A percentile compares a stretch with the other conserved stretches of the same genome.
These are phyloP conservation scores for Chaetoceros tenuissimus DNA, from an alignment of 108 stramenopile species.

Conservation along the genomic window DNA sequence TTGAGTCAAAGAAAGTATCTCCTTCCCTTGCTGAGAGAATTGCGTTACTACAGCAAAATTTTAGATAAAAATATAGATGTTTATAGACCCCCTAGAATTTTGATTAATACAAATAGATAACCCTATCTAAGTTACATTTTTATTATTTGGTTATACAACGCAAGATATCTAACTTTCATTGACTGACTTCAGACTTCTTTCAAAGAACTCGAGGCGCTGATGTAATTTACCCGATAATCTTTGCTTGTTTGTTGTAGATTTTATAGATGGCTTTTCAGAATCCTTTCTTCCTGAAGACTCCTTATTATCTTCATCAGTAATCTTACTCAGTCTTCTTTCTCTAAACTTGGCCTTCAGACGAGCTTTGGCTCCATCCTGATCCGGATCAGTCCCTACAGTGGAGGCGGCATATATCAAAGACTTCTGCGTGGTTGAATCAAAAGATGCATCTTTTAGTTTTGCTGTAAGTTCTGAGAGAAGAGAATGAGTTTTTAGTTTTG, in stretches of 20 bases:
- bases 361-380: not conserved
- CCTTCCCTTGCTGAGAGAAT: too few relatives aligned
- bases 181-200: slow-evolving; percentile 57
- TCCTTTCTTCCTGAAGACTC: not conserved
- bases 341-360: not conserved
- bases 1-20: too few relatives aligned
- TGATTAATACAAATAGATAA: too few relatives aligned
- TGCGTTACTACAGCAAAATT: too few relatives aligned
- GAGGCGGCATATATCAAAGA: not conserved
- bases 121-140: too few relatives aligned
- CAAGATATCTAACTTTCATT: too few relatives aligned
- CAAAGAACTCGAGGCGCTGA: slow-evolving; percentile 66
- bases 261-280: not conserved
- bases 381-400: not conserved
- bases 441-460: not conserved
- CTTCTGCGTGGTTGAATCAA: not conserved
- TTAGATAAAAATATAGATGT: too few relatives aligned
- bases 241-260: not conserved
- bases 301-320: not conserved
- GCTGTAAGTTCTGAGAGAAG: not conserved
- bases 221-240: slow-evolving; percentile 62
- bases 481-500: not conserved
- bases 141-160: too few relatives aligned
- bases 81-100: too few relatives aligned
- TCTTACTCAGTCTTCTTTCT: not conserved